These are phyloP conservation scores for Sporothrix brasiliensis DNA, from an alignment of 2,329 filamentous ascomycete species.

Conservation along the genomic window DNA sequence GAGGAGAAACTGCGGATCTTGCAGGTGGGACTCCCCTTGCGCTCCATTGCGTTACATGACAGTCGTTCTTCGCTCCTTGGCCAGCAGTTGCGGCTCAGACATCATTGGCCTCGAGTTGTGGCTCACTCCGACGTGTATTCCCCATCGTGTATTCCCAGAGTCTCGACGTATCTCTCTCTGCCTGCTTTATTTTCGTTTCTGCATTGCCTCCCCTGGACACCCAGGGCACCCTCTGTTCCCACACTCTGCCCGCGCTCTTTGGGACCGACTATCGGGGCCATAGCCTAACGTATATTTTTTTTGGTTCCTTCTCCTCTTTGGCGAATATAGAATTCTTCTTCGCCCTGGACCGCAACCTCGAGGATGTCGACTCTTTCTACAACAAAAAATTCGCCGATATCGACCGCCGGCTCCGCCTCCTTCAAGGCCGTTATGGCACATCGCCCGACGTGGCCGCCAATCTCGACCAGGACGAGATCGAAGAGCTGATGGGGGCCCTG, in stretches of 20 bases:
- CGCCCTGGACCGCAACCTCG: conserved; percentile 92
- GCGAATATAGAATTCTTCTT: conserved; percentile 83
- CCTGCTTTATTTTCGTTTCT: background rate
- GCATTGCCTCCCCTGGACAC: background rate
- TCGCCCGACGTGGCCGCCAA: conserved; percentile 68
- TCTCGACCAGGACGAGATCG: conserved; percentile 83
- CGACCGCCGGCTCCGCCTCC: conserved; percentile 77
- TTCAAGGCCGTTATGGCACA: conserved; percentile 85
- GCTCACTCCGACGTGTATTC: background rate
- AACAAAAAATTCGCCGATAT: conserved; percentile 92
- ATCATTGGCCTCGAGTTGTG: conserved; percentile 20
- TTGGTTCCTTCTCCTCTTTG: conserved; percentile 24
- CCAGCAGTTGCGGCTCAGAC: background rate
- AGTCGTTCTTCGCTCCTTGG: background rate
- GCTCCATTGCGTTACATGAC: conserved; percentile 37
- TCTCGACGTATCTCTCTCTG: background rate
- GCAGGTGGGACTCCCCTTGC: conserved; percentile 68
- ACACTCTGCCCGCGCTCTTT: conserved; percentile 35
- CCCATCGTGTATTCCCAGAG: background rate
- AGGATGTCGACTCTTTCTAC: conserved; percentile 95
- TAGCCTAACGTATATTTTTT: conserved; percentile 44
- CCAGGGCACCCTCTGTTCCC: conserved; percentile 36
- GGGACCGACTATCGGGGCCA: conserved; percentile 37
- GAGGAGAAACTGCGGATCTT: conserved; percentile 78
- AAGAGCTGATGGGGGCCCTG: conserved; percentile 87